Evolutionary conservation across 2,329 filamentous ascomycete genomes (phyloP), one percentile per base, ranked within the genome.

Genomic region (Trichoderma sp.): DNA sequence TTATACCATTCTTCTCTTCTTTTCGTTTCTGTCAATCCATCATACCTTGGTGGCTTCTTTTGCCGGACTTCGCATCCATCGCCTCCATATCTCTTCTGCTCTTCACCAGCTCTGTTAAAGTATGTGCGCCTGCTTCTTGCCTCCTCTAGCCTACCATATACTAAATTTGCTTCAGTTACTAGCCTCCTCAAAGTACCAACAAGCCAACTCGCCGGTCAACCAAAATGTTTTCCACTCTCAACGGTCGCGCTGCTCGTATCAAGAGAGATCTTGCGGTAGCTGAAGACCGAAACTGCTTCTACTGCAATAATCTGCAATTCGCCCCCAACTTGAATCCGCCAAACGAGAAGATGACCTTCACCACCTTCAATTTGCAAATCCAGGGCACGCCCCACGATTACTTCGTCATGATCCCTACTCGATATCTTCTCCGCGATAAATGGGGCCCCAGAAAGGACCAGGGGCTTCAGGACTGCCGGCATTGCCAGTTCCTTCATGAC

Each of bases 281-380:
- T 8, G 19, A 13, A 19, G 19, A 8, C 24, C 37, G 4, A n/a
- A 43, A 2, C 0, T 66, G 63, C n/a, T 53, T 29, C 21, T 14
- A 52, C 27, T 71, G 70, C 62, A 70, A 71, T 40, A 55, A 68
- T 59, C 43, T 71, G 5, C 53, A 68, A 29, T 35, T 53, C 37
- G 13, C 2, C 24, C 29, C 11, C 6, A 31, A 59, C 11, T 33
- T 21, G 5, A 52, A 21, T 29, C 1, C 14, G 19, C 29, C 53
- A 24, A 31, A 55, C 16, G 21, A 2, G 2, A 56, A 19, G 13
- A 10, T 33, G 33, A 8, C 19, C 5, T 3, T n/a, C 7, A 10
- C 16, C 6, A 4, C 8, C 19, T 19, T 2, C 19, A 35, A 19
- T 8, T 31, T 52, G 1, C 7, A 27, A 31, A 56, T 56, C 7